phyloP scores from a whole-genome alignment of 345 rosid genomes.

The Atalantia buxifolia region DNA sequence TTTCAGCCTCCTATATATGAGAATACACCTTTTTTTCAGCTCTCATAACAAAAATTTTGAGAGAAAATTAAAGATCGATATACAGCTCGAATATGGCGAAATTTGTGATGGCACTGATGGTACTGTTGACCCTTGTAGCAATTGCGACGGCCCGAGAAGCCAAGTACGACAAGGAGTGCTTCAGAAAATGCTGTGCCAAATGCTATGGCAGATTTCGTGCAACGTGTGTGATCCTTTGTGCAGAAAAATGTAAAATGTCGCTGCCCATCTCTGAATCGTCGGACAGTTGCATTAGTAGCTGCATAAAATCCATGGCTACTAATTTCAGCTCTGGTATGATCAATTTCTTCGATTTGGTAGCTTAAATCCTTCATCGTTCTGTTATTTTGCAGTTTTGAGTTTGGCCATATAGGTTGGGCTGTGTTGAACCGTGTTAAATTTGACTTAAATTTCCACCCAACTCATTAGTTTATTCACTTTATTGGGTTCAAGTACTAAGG shows the following conservation, averaged over 20 bases:
- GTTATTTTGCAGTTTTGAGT: no score
- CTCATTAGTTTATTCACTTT: no score
- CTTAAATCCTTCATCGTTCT: no score
- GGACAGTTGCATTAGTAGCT: background rate
- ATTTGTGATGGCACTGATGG: background rate
- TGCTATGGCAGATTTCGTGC: background rate
- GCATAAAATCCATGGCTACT: background rate
- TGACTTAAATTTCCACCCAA: no score
- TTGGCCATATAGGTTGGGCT: no score
- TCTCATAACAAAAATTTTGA: background rate
- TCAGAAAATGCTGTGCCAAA: background rate
- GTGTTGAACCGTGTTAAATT: no score
- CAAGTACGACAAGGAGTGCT: background rate
- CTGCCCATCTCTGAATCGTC: background rate
- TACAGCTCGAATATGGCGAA: background rate
- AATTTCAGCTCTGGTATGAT: background rate
- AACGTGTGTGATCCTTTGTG: background rate
- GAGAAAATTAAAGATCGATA: background rate
- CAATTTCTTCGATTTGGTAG: background rate
- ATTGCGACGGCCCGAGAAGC: no score
- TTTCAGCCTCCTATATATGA: no score
- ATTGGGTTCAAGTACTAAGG: no score
- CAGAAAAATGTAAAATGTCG: background rate
- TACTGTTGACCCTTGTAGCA: background rate
- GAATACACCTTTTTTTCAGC: no score